These are phyloP conservation scores for Dendrocalamus sinicus DNA, from an alignment of 176 grass and related monocot species.

Conservation along the genomic window DNA sequence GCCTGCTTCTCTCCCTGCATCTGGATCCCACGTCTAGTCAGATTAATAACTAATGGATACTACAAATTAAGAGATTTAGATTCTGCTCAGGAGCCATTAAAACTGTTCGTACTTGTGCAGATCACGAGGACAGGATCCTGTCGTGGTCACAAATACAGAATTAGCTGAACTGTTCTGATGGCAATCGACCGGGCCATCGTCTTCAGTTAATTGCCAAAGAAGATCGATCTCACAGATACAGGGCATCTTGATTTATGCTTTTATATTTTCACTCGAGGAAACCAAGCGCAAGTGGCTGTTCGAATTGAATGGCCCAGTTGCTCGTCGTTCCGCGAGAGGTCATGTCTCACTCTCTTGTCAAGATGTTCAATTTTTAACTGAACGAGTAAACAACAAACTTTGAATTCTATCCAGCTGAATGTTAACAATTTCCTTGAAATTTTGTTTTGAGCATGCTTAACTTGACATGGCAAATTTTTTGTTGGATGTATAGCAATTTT, in stretches of 20 bases:
- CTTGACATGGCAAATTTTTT: not conserved
- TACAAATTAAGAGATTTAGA: conserved; percentile 33
- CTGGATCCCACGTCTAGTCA: conserved; percentile 26
- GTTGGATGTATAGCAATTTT: not conserved
- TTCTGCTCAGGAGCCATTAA: not conserved
- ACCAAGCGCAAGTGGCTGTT: not conserved
- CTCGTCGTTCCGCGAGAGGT: no score
- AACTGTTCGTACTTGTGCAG: conserved; percentile 24
- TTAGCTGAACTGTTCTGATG: not conserved
- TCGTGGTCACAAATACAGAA: conserved; percentile 11
- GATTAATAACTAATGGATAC: not conserved
- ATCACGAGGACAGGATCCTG: conserved; percentile 47
- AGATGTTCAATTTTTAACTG: not conserved
- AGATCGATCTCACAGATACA: conserved; percentile 19
- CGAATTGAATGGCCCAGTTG: not conserved
- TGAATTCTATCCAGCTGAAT: not conserved
- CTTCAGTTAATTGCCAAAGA: not conserved
- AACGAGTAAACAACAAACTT: not conserved
- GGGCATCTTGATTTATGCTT: not conserved
- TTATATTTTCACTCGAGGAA: not conserved
- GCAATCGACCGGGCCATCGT: not conserved
- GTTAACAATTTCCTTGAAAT: not conserved
- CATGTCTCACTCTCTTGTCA: not conserved
- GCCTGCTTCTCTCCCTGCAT: conserved; percentile 10
- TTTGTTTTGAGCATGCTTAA: not conserved